Evolutionary conservation across 495 filamentous ascomycete genomes (phyloP).

Genomic region (Talaromyces nanjingensis): DNA sequence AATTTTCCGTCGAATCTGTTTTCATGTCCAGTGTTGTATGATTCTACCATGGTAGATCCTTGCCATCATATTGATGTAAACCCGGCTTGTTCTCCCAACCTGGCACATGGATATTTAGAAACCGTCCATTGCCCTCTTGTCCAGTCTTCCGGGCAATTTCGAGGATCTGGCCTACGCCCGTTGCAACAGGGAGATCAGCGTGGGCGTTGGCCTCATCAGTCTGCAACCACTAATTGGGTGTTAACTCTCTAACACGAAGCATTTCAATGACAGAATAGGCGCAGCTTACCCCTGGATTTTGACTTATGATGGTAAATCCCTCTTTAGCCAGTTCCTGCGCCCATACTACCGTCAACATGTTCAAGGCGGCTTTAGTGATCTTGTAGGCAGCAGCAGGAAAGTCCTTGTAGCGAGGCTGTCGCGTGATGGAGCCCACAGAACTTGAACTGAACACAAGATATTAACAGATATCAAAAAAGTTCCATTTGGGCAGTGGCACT

Average conservation of each 20-base stretch:
- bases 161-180: slow-evolving; percentile 35
- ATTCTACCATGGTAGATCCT: slow-evolving; percentile 27
- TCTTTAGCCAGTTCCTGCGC: slow-evolving; percentile 30
- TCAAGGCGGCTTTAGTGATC: slow-evolving; percentile 44
- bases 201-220: slow-evolving; percentile 36
- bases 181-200: slow-evolving; percentile 39
- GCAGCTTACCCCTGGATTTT: slow-evolving; percentile 31
- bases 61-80: slow-evolving; percentile 31
- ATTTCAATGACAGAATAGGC: too few species aligned
- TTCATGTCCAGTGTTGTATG: too few species aligned
- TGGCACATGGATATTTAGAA: slow-evolving; percentile 36
- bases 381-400: slow-evolving; percentile 38
- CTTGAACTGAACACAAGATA: slow-evolving; percentile 19
- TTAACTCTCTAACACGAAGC: neutral
- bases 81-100: slow-evolving; percentile 36
- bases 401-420: slow-evolving; percentile 10
- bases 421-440: slow-evolving; percentile 35
- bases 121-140: slow-evolving; percentile 34
- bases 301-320: slow-evolving; percentile 37
- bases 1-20: too few species aligned
- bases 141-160: slow-evolving; percentile 29
- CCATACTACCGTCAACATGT: slow-evolving; percentile 44
- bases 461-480: neutral
- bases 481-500: slow-evolving; percentile 6
- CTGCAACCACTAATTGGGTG: slow-evolving; percentile 34